Evolutionary conservation across 2,329 filamentous ascomycete species (phyloP), one percentile per base, ranked within the genome.

Genomic region (Cladosporium oxysporum): DNA sequence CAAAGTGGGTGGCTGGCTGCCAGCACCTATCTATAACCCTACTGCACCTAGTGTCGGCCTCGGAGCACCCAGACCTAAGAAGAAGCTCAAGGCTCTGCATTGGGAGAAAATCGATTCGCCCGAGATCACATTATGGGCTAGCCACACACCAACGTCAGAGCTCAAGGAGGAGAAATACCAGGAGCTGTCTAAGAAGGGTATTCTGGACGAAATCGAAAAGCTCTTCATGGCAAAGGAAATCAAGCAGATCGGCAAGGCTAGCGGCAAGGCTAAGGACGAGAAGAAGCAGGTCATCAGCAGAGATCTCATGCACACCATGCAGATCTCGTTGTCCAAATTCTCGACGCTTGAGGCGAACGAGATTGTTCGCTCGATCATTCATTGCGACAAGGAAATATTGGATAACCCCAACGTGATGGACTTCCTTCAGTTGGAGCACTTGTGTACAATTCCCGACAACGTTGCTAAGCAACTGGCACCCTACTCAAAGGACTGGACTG

Each of bases 51-150:
- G 87, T 8, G 83, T 92, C 71, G 88, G 90, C 52, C 81, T 96
- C 73, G 90, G 92, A 41, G 91, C 93, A 67, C 91, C 93, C 62
- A 85, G 94, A 72, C 93, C 95, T 26, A 98, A 97, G 87, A 98
- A 97, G 88, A 99, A 98, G 84, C 92, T 99, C 79, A 99, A 99
- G 87, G 94, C 94, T 66, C 85, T 99, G 71, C 95, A 99, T 82
- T 98, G 95, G 94, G 95, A 99, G 81, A 98, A 98, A 83, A 92
- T 99, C 64, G 95, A 99, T 79, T 87, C 91, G 62, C 91, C 93
- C 26, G 88, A 95, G 76, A 91, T 92, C 60, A 97, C 94, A 63
- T 91, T 97, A 72, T 98, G 94, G 94, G 93, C 93, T 37, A 85
- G 88, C 8, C 92, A 96, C 77, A 87, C 91, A 33, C 90, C 92